Evolutionary conservation across 1,284 basidiomycete genomes (phyloP), one percentile per base, ranked within the genome.

Genomic region (Cutaneotrichosporon sp.): DNA sequence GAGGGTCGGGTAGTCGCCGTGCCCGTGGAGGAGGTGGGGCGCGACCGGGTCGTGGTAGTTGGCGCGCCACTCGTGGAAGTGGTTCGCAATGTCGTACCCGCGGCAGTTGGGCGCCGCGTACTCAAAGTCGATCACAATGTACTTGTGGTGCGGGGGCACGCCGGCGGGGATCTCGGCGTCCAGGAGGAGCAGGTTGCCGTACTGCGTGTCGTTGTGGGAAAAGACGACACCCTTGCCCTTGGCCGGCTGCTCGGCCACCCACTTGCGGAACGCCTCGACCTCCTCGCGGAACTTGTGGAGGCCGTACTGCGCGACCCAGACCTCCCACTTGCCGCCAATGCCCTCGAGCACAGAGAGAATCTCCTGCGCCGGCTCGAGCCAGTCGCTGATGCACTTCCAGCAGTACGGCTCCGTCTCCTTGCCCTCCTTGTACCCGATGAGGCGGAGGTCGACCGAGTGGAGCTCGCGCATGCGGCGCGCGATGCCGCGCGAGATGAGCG

Each of bases 121-220:
- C 80, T 97, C 94, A 75, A 95, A 97, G 79, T 97, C 93, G 66
- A 97, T 91, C 38, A 97, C 91, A 73, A 95, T 90, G 70, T 95
- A 87, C 89, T 92, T 72, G 60, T 80, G 78, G 67, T 82, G 81
- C n/a, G 73, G 69, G 1, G 80, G 80, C 8, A 71, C 71, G 14
- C 72, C 69, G 8, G 84, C 81, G 56, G 85, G 83, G 0, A 76
- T 65, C 25, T 84, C 80, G 49, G 82, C 80, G 47, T 84, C 88
- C 67, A 94, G 81, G 68, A 86, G 83, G 62, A 97, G 80, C n/a
- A 97, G 80, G 79, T 97, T 97, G 47, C 93, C 94, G 74, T 92
- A 95, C 78, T 97, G 94, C 5, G 92, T 84, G 78, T 97, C 94
- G 76, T 95, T 97, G 81, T 97, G 79, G 46, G 71, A 67, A 64